Percentiles rank a stretch among this genome's conserved stretches.
phyloP scores from a whole-genome alignment of 2,329 filamentous ascomycete species.

The Cordyceps javanica region DNA sequence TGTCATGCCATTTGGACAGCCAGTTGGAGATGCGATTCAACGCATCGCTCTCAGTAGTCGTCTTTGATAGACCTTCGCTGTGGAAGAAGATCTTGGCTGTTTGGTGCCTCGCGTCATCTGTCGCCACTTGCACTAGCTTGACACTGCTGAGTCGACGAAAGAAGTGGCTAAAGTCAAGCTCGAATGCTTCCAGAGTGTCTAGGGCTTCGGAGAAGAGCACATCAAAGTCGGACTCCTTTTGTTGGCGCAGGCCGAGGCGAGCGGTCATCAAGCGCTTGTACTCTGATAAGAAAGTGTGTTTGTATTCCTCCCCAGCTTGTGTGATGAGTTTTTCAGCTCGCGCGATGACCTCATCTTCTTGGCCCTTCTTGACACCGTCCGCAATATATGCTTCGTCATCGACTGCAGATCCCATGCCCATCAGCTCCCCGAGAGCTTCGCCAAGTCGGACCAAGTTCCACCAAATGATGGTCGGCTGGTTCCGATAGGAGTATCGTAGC shows the following conservation, averaged over 20 bases:
- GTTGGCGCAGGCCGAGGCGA: slow-evolving; percentile 67
- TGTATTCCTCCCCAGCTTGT: slow-evolving; percentile 79
- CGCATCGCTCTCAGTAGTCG: slow-evolving; percentile 56
- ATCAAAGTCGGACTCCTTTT: slow-evolving; percentile 71
- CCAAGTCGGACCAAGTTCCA: slow-evolving; percentile 94
- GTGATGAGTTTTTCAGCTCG: slow-evolving; percentile 81
- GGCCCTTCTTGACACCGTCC: slow-evolving; percentile 58
- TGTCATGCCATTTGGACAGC: slow-evolving; percentile 70
- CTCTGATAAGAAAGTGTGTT: slow-evolving; percentile 77
- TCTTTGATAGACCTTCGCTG: slow-evolving; percentile 57
- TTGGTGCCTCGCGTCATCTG: slow-evolving; percentile 56
- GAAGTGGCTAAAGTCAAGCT: slow-evolving; percentile 91
- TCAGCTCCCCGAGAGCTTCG: slow-evolving; percentile 79
- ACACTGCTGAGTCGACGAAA: slow-evolving; percentile 73
- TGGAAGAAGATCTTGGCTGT: slow-evolving; percentile 73
- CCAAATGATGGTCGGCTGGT: slow-evolving; percentile 95
- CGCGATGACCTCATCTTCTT: slow-evolving; percentile 62
- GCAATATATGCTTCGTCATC: slow-evolving; percentile 67
- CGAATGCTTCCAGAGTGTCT: slow-evolving; percentile 72
- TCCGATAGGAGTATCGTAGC: slow-evolving; percentile 84
- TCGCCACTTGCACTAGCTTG: slow-evolving; percentile 55
- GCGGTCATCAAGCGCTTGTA: slow-evolving; percentile 81
- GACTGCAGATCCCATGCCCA: slow-evolving; percentile 68
- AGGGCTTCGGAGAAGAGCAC: slow-evolving; percentile 74
- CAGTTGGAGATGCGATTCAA: slow-evolving; percentile 65